A percentile compares a stretch with the other conserved stretches of the same genome.
Evolutionary conservation across 2,329 filamentous ascomycete genomes (phyloP).

Genomic region (Botrytis pseudocinerea): DNA sequence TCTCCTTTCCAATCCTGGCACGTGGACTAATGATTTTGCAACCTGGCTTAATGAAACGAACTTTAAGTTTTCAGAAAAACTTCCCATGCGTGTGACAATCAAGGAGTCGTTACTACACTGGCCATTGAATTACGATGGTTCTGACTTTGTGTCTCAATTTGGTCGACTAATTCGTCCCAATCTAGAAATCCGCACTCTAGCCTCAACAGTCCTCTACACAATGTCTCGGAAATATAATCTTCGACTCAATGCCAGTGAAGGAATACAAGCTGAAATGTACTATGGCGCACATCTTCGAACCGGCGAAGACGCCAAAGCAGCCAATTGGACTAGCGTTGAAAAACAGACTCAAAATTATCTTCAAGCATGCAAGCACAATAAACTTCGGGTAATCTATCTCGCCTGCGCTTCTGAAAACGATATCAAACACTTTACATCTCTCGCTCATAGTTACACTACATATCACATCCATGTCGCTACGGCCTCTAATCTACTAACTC

Average conservation of each 20-base stretch:
- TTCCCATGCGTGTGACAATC: conserved; percentile 34
- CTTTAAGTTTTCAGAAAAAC: conserved; percentile 25
- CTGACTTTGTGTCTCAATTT: conserved; percentile 31
- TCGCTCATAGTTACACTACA: conserved; percentile 8
- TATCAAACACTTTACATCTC: conserved; percentile 5
- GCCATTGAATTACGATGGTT: conserved; percentile 31
- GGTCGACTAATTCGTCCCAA: conserved; percentile 35
- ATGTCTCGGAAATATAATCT: conserved; percentile 37
- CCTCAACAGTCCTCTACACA: conserved; percentile 35
- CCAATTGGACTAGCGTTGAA: conserved; percentile 9
- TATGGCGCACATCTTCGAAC: conserved; percentile 45
- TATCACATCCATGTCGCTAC: conserved; percentile 11
- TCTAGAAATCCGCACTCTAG: conserved; percentile 29
- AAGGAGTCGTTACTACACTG: conserved; percentile 31
- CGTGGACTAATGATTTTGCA: conserved; percentile 34
- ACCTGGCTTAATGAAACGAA: conserved; percentile 33
- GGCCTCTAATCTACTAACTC: not conserved
- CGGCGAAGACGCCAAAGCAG: conserved; percentile 40
- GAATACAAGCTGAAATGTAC: conserved; percentile 38
- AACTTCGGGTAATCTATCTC: conserved; percentile 9
- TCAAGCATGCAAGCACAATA: conserved; percentile 20
- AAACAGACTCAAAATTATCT: conserved; percentile 18
- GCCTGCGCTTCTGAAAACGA: conserved; percentile 2
- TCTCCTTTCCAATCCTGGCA: conserved; percentile 25
- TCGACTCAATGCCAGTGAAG: conserved; percentile 34